Evolutionary conservation across 176 grass and related monocot species (phyloP).

Genomic region (Bromus sterilis): DNA sequence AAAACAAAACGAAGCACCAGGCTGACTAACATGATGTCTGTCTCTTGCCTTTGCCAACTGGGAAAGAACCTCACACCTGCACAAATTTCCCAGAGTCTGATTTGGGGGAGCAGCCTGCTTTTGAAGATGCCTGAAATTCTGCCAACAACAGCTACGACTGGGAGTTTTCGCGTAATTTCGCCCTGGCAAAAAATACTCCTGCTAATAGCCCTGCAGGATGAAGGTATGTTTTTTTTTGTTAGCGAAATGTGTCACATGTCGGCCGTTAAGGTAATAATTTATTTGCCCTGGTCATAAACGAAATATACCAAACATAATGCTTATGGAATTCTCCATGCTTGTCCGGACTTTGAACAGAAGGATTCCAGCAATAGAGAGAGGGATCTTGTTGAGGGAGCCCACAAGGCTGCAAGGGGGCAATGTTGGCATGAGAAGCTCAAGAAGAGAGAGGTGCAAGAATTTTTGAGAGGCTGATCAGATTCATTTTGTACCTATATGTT

Average conservation of each 20-base stretch:
- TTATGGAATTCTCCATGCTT: slow-evolving; percentile 73
- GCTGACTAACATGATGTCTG: slow-evolving; percentile 1
- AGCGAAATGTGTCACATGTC: not conserved
- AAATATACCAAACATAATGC: slow-evolving; percentile 80
- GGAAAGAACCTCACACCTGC: slow-evolving; percentile 19
- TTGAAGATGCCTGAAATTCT: not conserved
- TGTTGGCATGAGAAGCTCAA: not conserved
- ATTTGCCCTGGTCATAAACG: not conserved
- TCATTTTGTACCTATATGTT: slow-evolving; percentile 63
- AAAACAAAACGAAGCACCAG: not conserved
- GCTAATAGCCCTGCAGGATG: slow-evolving; percentile 59
- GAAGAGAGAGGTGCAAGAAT: not conserved
- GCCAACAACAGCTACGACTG: slow-evolving; percentile 15
- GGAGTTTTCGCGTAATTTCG: slow-evolving; percentile 56
- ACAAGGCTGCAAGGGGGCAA: slow-evolving; percentile 55
- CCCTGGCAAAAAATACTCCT: slow-evolving; percentile 78
- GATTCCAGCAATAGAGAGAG: slow-evolving; percentile 82
- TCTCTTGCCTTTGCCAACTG: slow-evolving; percentile 4
- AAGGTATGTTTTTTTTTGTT: not conserved
- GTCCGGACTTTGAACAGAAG: slow-evolving; percentile 81
- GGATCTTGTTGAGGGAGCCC: slow-evolving; percentile 95
- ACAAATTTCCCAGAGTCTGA: slow-evolving; percentile 10
- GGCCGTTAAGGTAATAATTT: not conserved
- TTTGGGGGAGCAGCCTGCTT: not conserved
- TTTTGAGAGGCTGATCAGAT: not conserved